A percentile compares a stretch with the other conserved stretches of the same genome.
phyloP scores from a whole-genome alignment of 225 moss, liverwort and hornwort genomes.

The Pseudoscleropodium purum region DNA sequence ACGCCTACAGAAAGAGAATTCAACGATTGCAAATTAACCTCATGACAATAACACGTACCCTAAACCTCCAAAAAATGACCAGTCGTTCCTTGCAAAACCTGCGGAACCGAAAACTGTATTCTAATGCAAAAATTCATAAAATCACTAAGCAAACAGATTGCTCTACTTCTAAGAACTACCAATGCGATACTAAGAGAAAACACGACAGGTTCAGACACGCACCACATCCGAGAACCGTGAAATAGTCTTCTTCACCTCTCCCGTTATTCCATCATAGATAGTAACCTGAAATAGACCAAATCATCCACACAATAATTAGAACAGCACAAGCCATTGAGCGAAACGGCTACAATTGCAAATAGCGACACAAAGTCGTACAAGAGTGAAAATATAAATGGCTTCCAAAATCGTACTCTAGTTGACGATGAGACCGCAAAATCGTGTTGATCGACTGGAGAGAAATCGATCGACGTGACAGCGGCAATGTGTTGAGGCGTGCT shows the following conservation, averaged over 20 bases:
- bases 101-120: not conserved
- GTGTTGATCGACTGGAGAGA: constrained; percentile 46
- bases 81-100: not conserved
- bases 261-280: constrained; percentile 63
- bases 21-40: not conserved
- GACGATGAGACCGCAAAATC: constrained; percentile 93
- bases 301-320: not conserved
- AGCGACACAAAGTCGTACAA: not conserved
- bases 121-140: not conserved
- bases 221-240: constrained; percentile 88
- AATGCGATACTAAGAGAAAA: not conserved
- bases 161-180: not conserved
- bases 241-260: constrained; percentile 74
- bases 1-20: constrained; percentile 38
- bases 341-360: not conserved
- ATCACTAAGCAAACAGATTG: not conserved
- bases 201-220: constrained; percentile 1
- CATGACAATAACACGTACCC: not conserved
- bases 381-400: not conserved
- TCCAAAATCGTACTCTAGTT: constrained; percentile 45
- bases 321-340: not conserved
- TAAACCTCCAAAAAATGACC: not conserved
- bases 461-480: constrained; percentile 55
- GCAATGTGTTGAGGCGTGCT: constrained; percentile 59
- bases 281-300: constrained; percentile 39